A percentile compares a stretch with the other conserved stretches of the same genome.
phyloP scores from a whole-genome alignment of 139 green algal species.

The Axilococcus clingmanii region DNA sequence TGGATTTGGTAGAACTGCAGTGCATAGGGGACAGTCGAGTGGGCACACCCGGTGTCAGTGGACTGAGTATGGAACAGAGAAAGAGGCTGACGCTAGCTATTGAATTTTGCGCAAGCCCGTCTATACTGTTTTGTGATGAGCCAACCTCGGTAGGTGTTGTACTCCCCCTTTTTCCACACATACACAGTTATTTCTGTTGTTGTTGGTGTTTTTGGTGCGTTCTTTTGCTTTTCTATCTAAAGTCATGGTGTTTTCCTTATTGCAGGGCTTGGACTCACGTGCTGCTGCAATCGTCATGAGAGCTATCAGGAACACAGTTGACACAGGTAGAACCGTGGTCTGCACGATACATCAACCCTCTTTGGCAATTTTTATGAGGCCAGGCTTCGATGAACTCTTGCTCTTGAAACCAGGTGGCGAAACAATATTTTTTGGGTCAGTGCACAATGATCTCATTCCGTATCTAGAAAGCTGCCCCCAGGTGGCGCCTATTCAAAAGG shows the following conservation, averaged over 20 bases:
- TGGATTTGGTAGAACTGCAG: constrained; percentile 45
- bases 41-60: constrained; percentile 25
- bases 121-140: constrained; percentile 15
- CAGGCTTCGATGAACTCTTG: constrained; percentile 55
- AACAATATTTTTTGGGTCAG: constrained; percentile 43
- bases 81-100: constrained; percentile 49
- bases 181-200: background rate
- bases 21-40: constrained; percentile 26
- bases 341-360: constrained; percentile 52
- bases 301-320: constrained; percentile 27
- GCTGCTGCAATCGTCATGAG: constrained; percentile 55
- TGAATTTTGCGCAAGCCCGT: constrained; percentile 37
- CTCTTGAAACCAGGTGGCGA: constrained; percentile 56
- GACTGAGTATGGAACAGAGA: constrained; percentile 39
- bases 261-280: constrained; percentile 46
- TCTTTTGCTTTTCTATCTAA: constrained; percentile 18
- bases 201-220: background rate
- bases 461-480: constrained; percentile 34
- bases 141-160: too few species aligned
- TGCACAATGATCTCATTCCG: constrained; percentile 43
- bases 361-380: constrained; percentile 5
- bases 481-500: constrained; percentile 21
- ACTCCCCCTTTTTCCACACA: too few species aligned
- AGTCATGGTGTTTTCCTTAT: constrained; percentile 30
- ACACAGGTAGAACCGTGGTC: constrained; percentile 31